A percentile compares a stretch with the other conserved stretches of the same genome.
Evolutionary conservation across 2,329 filamentous ascomycete species (phyloP).

Genomic region (Verticillium klebahnii): DNA sequence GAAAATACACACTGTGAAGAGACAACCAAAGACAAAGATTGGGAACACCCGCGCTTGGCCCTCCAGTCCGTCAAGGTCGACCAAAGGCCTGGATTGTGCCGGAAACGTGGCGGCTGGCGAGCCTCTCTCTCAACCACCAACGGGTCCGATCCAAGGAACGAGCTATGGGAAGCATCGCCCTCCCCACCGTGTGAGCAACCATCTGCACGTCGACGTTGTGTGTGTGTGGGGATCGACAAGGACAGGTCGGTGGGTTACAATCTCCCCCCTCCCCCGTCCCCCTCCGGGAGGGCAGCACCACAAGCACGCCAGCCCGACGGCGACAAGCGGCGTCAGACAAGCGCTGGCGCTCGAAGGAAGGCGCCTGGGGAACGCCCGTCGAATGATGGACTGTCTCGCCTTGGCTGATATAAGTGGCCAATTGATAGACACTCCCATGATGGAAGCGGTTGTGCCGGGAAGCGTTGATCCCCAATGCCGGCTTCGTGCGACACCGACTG

Average conservation of each 20-base stretch:
- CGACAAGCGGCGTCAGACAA: not conserved
- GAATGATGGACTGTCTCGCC: not conserved
- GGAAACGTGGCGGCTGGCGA: slow-evolving; percentile 1
- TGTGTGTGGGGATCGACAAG: not conserved
- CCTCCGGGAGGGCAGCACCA: not conserved
- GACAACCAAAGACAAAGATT: not conserved
- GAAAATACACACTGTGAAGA: not conserved
- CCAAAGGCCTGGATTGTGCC: not conserved
- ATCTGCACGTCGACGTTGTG: not conserved
- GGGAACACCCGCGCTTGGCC: not conserved
- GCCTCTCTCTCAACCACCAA: not conserved
- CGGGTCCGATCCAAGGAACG: not conserved
- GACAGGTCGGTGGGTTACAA: not conserved
- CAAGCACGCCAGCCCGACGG: not conserved
- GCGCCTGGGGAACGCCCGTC: not conserved
- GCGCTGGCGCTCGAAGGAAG: not conserved
- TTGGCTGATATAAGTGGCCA: slow-evolving; percentile 1
- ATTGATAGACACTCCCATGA: not conserved
- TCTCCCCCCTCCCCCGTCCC: not conserved
- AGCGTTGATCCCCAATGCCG: not conserved
- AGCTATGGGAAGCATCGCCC: not conserved
- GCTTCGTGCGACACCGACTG: not conserved
- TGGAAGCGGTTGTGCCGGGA: not conserved
- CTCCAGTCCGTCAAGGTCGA: not conserved
- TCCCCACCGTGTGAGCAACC: not conserved